Evolutionary conservation across 2,329 filamentous ascomycete species (phyloP).

Genomic region (Aspergillus chevalieri): DNA sequence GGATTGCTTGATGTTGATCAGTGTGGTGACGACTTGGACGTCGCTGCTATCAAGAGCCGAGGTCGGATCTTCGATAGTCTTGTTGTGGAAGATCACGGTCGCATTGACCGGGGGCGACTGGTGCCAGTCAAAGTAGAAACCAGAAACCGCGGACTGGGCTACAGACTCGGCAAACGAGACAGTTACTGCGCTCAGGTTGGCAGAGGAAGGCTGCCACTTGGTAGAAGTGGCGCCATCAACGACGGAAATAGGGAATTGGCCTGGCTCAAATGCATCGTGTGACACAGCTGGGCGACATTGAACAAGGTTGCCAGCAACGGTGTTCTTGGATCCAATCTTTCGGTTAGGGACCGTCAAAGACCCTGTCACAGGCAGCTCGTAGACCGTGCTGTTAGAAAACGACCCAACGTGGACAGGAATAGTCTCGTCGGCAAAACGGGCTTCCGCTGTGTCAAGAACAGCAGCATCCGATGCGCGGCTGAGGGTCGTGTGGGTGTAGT

Average conservation of each 20-base stretch:
- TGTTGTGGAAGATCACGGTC: conserved; percentile 51
- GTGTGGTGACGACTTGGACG: conserved; percentile 18
- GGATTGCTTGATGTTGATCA: conserved; percentile 30
- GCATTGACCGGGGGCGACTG: conserved; percentile 50
- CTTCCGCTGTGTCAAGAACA: conserved; percentile 48
- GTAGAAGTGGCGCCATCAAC: conserved; percentile 62
- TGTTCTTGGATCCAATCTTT: conserved; percentile 48
- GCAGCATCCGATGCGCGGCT: conserved; percentile 43
- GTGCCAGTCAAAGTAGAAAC: conserved; percentile 57
- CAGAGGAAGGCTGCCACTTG: conserved; percentile 58
- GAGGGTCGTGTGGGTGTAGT: conserved; percentile 59
- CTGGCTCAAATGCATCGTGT: conserved; percentile 47
- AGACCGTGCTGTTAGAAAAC: conserved; percentile 35
- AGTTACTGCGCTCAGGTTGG: conserved; percentile 49
- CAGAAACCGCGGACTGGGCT: conserved; percentile 26
- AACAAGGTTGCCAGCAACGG: conserved; percentile 54
- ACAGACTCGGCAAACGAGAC: conserved; percentile 47
- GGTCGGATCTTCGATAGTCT: conserved; percentile 22
- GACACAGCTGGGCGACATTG: conserved; percentile 57
- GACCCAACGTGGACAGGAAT: conserved; percentile 56
- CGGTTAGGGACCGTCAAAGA: conserved; percentile 55
- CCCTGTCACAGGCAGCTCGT: conserved; percentile 45
- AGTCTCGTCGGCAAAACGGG: conserved; percentile 45
- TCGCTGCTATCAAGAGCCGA: conserved; percentile 7
- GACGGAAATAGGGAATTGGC: conserved; percentile 63